Conservation (phyloP, 2,329 filamentous ascomycete genomes). For the Colletotrichum tanaceti region DNA sequence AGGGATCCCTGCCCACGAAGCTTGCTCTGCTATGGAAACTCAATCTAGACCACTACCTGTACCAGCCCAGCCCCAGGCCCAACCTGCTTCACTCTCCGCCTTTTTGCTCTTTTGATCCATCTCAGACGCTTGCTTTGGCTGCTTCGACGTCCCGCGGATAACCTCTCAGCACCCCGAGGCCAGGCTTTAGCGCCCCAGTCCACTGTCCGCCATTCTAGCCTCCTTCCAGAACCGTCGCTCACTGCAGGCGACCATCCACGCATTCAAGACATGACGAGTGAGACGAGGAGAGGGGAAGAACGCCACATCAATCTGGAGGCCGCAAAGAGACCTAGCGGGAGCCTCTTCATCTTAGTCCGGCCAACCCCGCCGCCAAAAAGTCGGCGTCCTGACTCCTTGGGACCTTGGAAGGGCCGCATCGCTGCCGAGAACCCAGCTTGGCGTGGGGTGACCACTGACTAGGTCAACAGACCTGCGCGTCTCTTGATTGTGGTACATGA, state of each 20-base stretch:
- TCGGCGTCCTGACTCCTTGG: neutral
- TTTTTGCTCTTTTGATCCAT: neutral
- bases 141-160: neutral
- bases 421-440: constrained; percentile 1
- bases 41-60: neutral
- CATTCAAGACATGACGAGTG: neutral
- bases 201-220: neutral
- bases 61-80: neutral
- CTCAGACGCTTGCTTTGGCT: neutral
- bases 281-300: neutral
- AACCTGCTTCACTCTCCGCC: neutral
- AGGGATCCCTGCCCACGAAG: neutral
- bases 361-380: neutral
- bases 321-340: neutral
- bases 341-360: neutral
- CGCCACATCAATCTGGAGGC: neutral
- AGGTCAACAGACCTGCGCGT: neutral
- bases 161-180: too few relatives aligned
- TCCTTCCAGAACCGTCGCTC: constrained; percentile 11
- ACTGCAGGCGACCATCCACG: neutral
- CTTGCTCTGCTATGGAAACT: neutral
- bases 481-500: neutral
- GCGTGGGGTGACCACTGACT: constrained; percentile 4
- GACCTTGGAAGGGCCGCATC: neutral
- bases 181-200: too few relatives aligned